Base-by-base conservation (phyloP, 805 yeast species). In the Candida dajiaensis region DNA sequence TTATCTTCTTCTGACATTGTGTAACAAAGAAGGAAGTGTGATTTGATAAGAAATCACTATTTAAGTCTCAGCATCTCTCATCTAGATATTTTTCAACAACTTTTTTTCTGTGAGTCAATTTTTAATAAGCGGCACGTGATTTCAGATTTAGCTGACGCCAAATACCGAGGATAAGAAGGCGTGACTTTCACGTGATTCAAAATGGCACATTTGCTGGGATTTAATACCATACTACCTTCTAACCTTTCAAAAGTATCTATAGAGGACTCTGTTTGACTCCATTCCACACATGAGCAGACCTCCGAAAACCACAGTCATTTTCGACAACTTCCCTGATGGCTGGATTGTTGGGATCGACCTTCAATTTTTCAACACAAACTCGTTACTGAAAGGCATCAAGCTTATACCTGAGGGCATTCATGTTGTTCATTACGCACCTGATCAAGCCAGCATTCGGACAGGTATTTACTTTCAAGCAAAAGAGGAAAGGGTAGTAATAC, bases 361-460 rank as follows among this genome's bases (percentile, higher is more conserved):
- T 19, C 73, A 69, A 49, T 77, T 73, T 56, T 76, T 78, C 65
- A 66, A 64, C 31, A 56, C 73, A 9, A 70, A 68, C 22, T 48
- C 59, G 10, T 46, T 62, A 2, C 63, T 77, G 21, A 65, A 61
- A 47, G 87, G 87, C 1, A 68, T 82, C 50, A 79, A 78, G 51
- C 59, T 63, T 16, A 64, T 82, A 4, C 71, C 77, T 0, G 47
- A 58, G 4, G 87, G 87, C 0, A 41, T 71, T 0, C 88, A 82
- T 59, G 60, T 79, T 2, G 52, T 81, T 12, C 87, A 82, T 59
- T 71, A 75, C 62, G 74, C 78, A 0, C 61, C 61, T 37, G 62
- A 57, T 43, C 50, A 56, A 6, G 43, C 55, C 36, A 77, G 68
- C 53, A 61, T 66, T 53, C 67, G 71, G 46, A 52, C 58, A 46